Conservation (phyloP, 2,329 filamentous ascomycete species). For the Exophiala oligosperma region DNA sequence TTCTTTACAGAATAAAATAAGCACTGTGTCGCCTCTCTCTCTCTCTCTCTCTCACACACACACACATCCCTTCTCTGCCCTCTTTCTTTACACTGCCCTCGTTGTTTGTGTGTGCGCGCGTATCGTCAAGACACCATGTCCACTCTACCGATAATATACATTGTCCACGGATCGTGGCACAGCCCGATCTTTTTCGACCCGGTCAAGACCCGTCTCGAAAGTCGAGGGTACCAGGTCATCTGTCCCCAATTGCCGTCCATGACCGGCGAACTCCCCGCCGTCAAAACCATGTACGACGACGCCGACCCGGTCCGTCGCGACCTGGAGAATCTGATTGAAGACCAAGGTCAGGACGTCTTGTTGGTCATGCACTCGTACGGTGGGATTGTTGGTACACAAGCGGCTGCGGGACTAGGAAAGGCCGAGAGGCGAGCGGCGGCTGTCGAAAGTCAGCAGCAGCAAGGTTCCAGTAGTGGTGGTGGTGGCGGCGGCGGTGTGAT, state of each 20-base stretch:
- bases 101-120: too few relatives aligned
- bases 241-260: slow-evolving; percentile 10
- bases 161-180: slow-evolving; percentile 42
- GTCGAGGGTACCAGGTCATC: background rate
- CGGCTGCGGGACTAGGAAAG: slow-evolving; percentile 33
- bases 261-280: background rate
- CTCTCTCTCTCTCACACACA: too few relatives aligned
- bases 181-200: slow-evolving; percentile 31
- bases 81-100: too few relatives aligned
- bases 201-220: slow-evolving; percentile 3
- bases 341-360: slow-evolving; percentile 32
- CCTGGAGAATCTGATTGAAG: slow-evolving; percentile 28
- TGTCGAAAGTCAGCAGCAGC: background rate
- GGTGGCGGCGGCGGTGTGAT: slow-evolving; percentile 31
- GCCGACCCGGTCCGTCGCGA: slow-evolving; percentile 4
- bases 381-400: slow-evolving; percentile 34
- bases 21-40: too few relatives aligned
- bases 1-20: too few relatives aligned
- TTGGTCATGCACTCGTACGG: slow-evolving; percentile 38
- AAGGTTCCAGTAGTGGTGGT: too few relatives aligned
- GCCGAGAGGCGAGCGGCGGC: slow-evolving; percentile 27
- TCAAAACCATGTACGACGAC: slow-evolving; percentile 12
- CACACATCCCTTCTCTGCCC: too few relatives aligned
- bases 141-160: slow-evolving; percentile 33
- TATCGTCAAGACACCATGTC: too few relatives aligned